Evolutionary conservation across 2,329 filamentous ascomycete species (phyloP).

Genomic region (Beauveria caledonica): DNA sequence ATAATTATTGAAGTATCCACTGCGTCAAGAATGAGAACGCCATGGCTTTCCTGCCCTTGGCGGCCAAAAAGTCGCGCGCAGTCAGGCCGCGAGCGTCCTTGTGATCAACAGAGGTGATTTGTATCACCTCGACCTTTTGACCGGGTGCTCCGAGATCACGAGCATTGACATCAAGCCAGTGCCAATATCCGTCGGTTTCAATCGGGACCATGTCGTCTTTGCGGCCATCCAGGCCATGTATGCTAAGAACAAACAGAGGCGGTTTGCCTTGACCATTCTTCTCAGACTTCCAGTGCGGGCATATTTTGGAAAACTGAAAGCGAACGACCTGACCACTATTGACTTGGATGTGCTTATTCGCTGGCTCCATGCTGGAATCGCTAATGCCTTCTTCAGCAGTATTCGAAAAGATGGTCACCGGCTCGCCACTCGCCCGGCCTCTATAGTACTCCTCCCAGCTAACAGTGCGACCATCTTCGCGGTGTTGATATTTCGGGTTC

Average conservation of each 20-base stretch:
- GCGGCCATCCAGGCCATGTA: constrained; percentile 57
- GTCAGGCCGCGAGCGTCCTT: constrained; percentile 40
- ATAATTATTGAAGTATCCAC: constrained; percentile 40
- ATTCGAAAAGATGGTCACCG: constrained; percentile 37
- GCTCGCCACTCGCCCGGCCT: constrained; percentile 45
- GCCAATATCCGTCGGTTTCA: constrained; percentile 69
- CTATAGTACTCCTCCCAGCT: constrained; percentile 78
- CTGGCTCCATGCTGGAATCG: constrained; percentile 51
- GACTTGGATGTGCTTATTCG: constrained; percentile 46
- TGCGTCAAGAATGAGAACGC: constrained; percentile 34
- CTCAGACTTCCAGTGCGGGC: constrained; percentile 74
- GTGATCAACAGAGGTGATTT: constrained; percentile 44
- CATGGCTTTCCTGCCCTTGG: constrained; percentile 37
- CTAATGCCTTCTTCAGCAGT: constrained; percentile 43
- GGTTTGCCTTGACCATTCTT: constrained; percentile 56
- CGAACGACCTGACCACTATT: constrained; percentile 50
- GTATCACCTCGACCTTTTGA: constrained; percentile 57
- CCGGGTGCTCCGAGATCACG: constrained; percentile 59
- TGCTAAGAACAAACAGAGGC: constrained; percentile 61
- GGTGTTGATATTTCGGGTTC: constrained; percentile 62
- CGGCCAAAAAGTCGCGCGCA: constrained; percentile 36
- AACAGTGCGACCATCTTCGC: constrained; percentile 57
- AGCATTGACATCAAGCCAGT: constrained; percentile 69
- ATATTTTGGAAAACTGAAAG: constrained; percentile 74
- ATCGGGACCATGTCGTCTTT: constrained; percentile 63